Evolutionary conservation across 129 eudicot species (phyloP), one percentile per base, ranked within the genome.

Genomic region (Helianthus tuberosus): DNA sequence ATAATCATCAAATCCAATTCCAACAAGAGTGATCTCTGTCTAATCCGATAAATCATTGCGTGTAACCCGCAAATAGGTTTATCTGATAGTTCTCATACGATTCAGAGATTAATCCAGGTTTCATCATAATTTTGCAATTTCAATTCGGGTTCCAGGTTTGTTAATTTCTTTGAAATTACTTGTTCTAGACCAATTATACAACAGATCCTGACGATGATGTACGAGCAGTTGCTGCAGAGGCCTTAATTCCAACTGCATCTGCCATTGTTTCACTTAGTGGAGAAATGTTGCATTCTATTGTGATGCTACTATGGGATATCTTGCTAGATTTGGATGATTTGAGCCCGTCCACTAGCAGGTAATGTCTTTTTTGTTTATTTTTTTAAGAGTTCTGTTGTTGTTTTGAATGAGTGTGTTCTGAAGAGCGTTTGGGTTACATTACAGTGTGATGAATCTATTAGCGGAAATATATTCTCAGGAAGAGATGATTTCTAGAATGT

Each of bases 151-250:
- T n/a, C n/a, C n/a, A n/a, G n/a, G n/a, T n/a, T n/a, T n/a, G n/a
- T n/a, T n/a, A n/a, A n/a, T n/a, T n/a, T n/a, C n/a, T n/a, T n/a
- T n/a, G n/a, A n/a, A n/a, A n/a, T n/a, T n/a, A n/a, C n/a, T n/a
- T n/a, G n/a, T n/a, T n/a, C n/a, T n/a, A n/a, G n/a, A n/a, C n/a
- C n/a, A n/a, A n/a, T n/a, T n/a, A n/a, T n/a, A n/a, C n/a, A n/a
- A n/a, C n/a, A n/a, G n/a, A n/a, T n/a, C 96, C 99, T 47, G 99
- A 94, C 84, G 99, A 94, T 82, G 99, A 94, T 85, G 99, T 94
- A 10, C 85, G 99, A 82, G 99, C 99, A 64, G 97, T 94, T 75
- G 97, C 99, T 75, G 99, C 99, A 47, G 99, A 94, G 80, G 97
- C 99, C 41, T 72, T 94, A 46, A 86, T 94, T 83, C 99, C 99